These are phyloP conservation scores for Zygotorulaspora florentina DNA, from an alignment of 805 yeast species.

Conservation along the genomic window DNA sequence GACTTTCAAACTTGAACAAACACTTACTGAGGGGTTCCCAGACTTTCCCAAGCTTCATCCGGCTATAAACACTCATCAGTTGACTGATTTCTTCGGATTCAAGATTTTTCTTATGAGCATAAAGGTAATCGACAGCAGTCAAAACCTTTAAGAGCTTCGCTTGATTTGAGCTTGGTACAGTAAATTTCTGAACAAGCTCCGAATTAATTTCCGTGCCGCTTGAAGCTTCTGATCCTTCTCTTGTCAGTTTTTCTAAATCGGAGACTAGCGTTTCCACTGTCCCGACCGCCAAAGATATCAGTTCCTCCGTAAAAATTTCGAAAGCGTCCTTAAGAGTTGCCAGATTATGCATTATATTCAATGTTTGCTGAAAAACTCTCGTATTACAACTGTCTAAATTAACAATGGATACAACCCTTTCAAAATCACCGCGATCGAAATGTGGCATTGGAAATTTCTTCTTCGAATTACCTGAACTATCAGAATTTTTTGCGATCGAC, in stretches of 20 bases:
- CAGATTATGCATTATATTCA: constrained; percentile 75
- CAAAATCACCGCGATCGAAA: constrained; percentile 59
- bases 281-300: constrained; percentile 58
- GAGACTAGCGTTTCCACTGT: constrained; percentile 51
- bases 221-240: constrained; percentile 39
- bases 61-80: constrained; percentile 58
- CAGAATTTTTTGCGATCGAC: constrained; percentile 45
- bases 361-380: constrained; percentile 76
- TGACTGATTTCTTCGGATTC: constrained; percentile 38
- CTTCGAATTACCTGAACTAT: constrained; percentile 26
- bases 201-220: constrained; percentile 47
- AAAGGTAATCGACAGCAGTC: constrained; percentile 83
- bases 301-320: constrained; percentile 59
- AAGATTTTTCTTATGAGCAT: constrained; percentile 39
- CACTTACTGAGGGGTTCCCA: constrained; percentile 85
- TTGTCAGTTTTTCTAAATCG: constrained; percentile 51
- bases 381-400: constrained; percentile 81
- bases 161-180: constrained; percentile 79
- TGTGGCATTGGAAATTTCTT: constrained; percentile 48
- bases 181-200: constrained; percentile 59
- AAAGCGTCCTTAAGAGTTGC: constrained; percentile 59
- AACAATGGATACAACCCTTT: constrained; percentile 60
- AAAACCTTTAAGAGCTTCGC: constrained; percentile 80
- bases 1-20: constrained; percentile 53
- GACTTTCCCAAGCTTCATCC: constrained; percentile 65